Base-by-base conservation (phyloP, 371 early-diverging fungal genomes). In the Rhizopus microsporus region DNA sequence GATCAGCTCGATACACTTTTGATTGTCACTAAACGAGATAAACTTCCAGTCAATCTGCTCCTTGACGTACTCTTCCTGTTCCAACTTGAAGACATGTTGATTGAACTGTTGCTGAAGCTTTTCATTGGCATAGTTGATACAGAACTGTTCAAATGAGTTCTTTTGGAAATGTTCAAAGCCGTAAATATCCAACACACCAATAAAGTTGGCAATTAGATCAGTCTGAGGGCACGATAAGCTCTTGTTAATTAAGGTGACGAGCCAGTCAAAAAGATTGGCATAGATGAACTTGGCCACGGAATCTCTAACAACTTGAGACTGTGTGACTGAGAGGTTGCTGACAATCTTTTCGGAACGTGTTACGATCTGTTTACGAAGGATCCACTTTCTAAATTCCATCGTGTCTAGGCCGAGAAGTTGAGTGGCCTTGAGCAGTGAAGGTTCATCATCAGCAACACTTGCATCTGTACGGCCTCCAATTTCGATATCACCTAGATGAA, bases 101-200 rank as follows among this genome's bases (percentile, higher is more conserved):
- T 78, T 78, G 62, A 98, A 98, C 75, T 84, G 95, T 70, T 99
- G 99, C 77, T 99, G 98, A 54, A 98, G 74, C 72, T 96, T 97
- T 71, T 93, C 98, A 76, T 93, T 98, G 61, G 96, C 97, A 79
- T 91, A 99, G 82, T 95, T 99, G 75, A 99, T 98, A 82, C 99
- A 98, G 71, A 99, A 95, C 78, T 99, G 99, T 71, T 99, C 99
- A 74, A 99, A 99, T 5, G 95, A 94, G 76, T 99, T 99, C 78
- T 88, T 90, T 72, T 94, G 86, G 67, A 98, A 98, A 64, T 98
- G 97, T 77, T 94, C 94, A 78, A 96, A 94, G 55, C 99, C 95
- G 72, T 94, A 93, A 76, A 97, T 92, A 90, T 99, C 94, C 63
- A 98, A 82, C 4, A 98, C 95, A 71, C 97, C 98, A 61, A 96